Percentiles rank a stretch among this genome's conserved stretches.
phyloP scores from a whole-genome alignment of 148 eudicot genomes.

The Drosera capensis region DNA sequence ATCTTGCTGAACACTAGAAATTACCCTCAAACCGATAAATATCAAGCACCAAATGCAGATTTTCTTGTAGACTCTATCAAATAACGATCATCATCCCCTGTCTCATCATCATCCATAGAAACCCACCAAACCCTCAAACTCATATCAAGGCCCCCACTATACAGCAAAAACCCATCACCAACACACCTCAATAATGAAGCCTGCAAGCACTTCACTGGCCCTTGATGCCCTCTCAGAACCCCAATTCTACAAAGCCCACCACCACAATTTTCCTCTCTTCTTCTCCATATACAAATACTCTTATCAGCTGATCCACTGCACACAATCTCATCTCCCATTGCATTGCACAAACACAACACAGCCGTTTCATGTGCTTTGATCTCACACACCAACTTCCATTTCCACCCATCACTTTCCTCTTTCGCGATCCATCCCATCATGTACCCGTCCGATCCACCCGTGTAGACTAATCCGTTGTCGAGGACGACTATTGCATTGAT shows the following conservation, averaged over 20 bases:
- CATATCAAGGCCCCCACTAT: conserved; percentile 84
- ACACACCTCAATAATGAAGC: conserved; percentile 34
- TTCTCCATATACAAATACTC: conserved; percentile 59
- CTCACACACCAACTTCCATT: conserved; percentile 42
- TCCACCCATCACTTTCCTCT: conserved; percentile 26
- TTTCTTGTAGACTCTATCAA: too few relatives aligned
- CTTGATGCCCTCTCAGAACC: conserved; percentile 57
- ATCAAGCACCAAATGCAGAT: too few relatives aligned
- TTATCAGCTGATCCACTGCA: conserved; percentile 79
- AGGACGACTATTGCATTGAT: conserved; percentile 33
- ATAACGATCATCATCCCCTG: conserved; percentile 11
- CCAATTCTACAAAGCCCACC: conserved; percentile 28
- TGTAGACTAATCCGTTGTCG: conserved; percentile 36
- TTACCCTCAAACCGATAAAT: too few relatives aligned
- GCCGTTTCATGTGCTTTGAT: conserved; percentile 61
- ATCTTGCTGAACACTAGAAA: too few relatives aligned
- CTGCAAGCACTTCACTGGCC: conserved; percentile 75
- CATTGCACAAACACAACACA: conserved; percentile 54
- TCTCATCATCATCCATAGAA: conserved; percentile 16
- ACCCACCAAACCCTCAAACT: conserved; percentile 96
- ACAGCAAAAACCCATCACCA: conserved; percentile 72
- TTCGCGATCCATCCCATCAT: conserved; percentile 54
- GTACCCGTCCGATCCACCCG: conserved; percentile 67
- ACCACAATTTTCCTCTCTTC: conserved; percentile 17
- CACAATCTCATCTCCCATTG: conserved; percentile 31